phyloP scores from a whole-genome alignment of 768 basidiomycete genomes.

The Russula ochroleuca region DNA sequence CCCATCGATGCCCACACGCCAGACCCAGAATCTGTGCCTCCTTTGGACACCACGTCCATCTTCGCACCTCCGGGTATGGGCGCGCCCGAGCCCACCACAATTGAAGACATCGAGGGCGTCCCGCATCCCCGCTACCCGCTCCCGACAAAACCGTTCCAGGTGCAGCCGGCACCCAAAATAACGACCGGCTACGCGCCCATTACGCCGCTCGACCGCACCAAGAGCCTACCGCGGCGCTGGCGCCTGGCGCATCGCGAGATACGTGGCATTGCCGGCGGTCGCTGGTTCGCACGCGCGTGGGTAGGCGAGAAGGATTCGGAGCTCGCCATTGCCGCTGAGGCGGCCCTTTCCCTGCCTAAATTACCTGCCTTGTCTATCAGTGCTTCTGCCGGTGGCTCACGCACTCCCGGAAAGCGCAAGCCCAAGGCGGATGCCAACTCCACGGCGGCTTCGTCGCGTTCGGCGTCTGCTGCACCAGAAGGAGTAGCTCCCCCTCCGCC shows the following conservation, averaged over 20 bases:
- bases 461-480: conserved; percentile 25
- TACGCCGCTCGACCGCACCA: conserved; percentile 60
- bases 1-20: conserved; percentile 17
- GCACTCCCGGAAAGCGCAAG: conserved; percentile 22
- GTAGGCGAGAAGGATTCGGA: conserved; percentile 81
- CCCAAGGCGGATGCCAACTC: conserved; percentile 25
- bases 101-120: conserved; percentile 49
- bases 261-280: conserved; percentile 75
- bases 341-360: conserved; percentile 23
- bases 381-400: conserved; percentile 3
- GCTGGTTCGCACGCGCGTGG: conserved; percentile 78
- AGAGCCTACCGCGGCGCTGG: conserved; percentile 65
- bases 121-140: conserved; percentile 73
- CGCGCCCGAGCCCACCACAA: conserved; percentile 9
- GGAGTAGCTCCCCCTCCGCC: conserved; percentile 1
- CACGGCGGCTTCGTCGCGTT: conserved; percentile 28
- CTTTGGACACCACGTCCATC: neutral
- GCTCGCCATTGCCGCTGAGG: conserved; percentile 37
- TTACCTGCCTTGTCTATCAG: conserved; percentile 24
- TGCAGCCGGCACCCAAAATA: conserved; percentile 76
- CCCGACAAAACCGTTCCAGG: conserved; percentile 78
- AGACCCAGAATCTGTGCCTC: conserved; percentile 11
- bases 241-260: conserved; percentile 71
- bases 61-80: neutral
- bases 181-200: conserved; percentile 64